phyloP scores from a whole-genome alignment of 192 early-diverging fungal genomes.

The Umbelopsis sp. region DNA sequence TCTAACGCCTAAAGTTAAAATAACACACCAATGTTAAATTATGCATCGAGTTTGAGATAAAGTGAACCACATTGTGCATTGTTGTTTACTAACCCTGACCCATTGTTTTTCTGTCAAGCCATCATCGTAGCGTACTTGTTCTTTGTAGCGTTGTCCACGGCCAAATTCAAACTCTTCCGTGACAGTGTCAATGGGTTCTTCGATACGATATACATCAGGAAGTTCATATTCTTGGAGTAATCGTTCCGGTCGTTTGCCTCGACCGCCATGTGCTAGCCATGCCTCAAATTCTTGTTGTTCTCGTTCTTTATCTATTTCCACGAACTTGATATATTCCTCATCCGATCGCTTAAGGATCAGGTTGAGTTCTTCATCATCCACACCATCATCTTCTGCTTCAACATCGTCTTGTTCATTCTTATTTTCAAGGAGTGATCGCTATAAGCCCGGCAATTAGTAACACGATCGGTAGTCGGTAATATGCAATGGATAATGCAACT shows the following conservation, averaged over 20 bases:
- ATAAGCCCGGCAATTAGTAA: neutral
- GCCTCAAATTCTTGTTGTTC: constrained; percentile 44
- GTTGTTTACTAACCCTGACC: constrained; percentile 51
- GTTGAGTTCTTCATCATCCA: constrained; percentile 92
- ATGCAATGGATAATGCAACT: neutral
- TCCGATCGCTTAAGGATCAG: constrained; percentile 88
- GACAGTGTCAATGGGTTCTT: constrained; percentile 48
- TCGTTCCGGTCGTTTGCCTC: constrained; percentile 67
- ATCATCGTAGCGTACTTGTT: constrained; percentile 87
- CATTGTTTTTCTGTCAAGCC: constrained; percentile 94
- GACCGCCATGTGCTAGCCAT: constrained; percentile 56
- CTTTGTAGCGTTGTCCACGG: constrained; percentile 73
- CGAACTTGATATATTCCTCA: constrained; percentile 78
- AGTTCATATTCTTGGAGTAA: constrained; percentile 88
- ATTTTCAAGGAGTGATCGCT: constrained; percentile 81
- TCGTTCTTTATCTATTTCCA: constrained; percentile 77
- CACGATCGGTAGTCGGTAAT: too few species aligned
- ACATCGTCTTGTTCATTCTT: constrained; percentile 74
- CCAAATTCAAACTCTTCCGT: constrained; percentile 56
- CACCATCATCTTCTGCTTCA: constrained; percentile 66
- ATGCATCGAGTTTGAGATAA: neutral
- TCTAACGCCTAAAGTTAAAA: neutral
- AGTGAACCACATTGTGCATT: neutral
- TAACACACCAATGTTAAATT: neutral
- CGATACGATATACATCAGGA: constrained; percentile 79